phyloP scores from a whole-genome alignment of 1,284 basidiomycete species.

The Caloboletus firmus region DNA sequence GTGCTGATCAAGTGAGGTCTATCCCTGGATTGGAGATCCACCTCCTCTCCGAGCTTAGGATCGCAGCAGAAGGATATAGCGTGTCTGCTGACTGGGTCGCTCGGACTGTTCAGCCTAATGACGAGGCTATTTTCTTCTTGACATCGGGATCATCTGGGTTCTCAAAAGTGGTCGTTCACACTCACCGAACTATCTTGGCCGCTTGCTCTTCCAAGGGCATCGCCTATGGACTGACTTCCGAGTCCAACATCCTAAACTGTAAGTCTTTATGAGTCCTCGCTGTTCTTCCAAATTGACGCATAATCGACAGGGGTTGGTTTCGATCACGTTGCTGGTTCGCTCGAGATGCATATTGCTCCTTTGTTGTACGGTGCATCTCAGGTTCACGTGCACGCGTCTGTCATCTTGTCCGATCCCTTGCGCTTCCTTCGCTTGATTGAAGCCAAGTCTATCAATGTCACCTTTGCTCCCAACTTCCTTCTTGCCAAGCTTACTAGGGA shows the following conservation, averaged over 20 bases:
- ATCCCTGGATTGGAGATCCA: conserved; percentile 27
- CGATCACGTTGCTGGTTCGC: conserved; percentile 39
- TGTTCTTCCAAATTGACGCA: not conserved
- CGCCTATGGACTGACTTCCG: conserved; percentile 26
- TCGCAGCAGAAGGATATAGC: conserved; percentile 11
- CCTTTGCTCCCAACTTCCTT: conserved; percentile 46
- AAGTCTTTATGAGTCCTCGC: not conserved
- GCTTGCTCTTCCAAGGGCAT: conserved; percentile 26
- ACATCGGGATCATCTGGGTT: conserved; percentile 40
- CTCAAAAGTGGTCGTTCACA: conserved; percentile 38
- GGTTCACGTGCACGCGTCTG: conserved; percentile 31
- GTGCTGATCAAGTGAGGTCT: conserved; percentile 23
- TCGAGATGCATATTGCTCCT: conserved; percentile 34
- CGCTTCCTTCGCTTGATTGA: conserved; percentile 29
- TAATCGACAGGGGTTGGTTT: conserved; percentile 35
- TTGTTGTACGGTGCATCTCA: conserved; percentile 28
- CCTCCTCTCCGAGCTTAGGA: conserved; percentile 21
- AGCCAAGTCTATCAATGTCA: conserved; percentile 19
- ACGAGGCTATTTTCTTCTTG: conserved; percentile 31
- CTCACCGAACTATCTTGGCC: conserved; percentile 31
- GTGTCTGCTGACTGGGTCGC: conserved; percentile 16
- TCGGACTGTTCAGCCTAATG: conserved; percentile 19
- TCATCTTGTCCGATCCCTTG: conserved; percentile 25
- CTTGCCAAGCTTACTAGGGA: conserved; percentile 40
- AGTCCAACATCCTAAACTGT: conserved; percentile 29